These are phyloP conservation scores for Papiliotrema fonsecae DNA, from an alignment of 1,284 basidiomycete species.

Conservation along the genomic window DNA sequence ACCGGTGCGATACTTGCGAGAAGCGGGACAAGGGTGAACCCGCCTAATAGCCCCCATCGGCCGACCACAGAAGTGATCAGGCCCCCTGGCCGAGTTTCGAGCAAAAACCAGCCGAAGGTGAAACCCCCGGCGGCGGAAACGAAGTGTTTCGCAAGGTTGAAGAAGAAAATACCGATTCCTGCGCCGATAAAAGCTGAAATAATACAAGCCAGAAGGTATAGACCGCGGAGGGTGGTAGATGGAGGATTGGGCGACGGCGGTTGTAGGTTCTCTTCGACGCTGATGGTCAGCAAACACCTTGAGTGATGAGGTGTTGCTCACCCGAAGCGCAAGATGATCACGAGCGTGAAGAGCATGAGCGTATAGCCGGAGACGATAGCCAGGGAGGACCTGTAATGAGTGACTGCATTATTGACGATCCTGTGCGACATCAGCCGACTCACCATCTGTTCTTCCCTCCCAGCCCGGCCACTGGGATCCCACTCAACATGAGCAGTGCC, in stretches of 20 bases:
- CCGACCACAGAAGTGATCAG: slow-evolving; percentile 68
- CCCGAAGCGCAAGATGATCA: slow-evolving; percentile 86
- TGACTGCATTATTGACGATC: background rate
- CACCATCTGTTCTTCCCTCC: slow-evolving; percentile 91
- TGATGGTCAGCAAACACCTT: slow-evolving; percentile 7
- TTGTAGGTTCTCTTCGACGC: slow-evolving; percentile 37
- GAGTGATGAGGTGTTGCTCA: slow-evolving; percentile 15
- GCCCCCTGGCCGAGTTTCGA: slow-evolving; percentile 76
- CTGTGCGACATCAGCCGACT: slow-evolving; percentile 12
- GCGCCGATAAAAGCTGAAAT: slow-evolving; percentile 80
- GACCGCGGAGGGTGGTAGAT: slow-evolving; percentile 67
- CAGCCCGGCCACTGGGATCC: slow-evolving; percentile 80
- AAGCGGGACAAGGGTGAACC: slow-evolving; percentile 55
- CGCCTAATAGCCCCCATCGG: slow-evolving; percentile 83
- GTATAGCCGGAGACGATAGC: slow-evolving; percentile 88
- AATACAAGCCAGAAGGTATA: slow-evolving; percentile 78
- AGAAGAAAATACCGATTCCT: slow-evolving; percentile 77
- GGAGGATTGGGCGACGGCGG: slow-evolving; percentile 72
- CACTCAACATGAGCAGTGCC: slow-evolving; percentile 79
- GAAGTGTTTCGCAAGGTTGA: slow-evolving; percentile 77
- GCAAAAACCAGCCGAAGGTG: slow-evolving; percentile 76
- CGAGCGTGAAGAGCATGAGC: slow-evolving; percentile 74
- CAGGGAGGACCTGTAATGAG: slow-evolving; percentile 69
- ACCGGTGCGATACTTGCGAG: slow-evolving; percentile 59
- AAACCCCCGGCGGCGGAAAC: slow-evolving; percentile 88